Percentiles rank a stretch among this genome's conserved stretches.
These are phyloP conservation scores for Populus hybrid DNA, from an alignment of 441 rosid genomes.

Conservation along the genomic window DNA sequence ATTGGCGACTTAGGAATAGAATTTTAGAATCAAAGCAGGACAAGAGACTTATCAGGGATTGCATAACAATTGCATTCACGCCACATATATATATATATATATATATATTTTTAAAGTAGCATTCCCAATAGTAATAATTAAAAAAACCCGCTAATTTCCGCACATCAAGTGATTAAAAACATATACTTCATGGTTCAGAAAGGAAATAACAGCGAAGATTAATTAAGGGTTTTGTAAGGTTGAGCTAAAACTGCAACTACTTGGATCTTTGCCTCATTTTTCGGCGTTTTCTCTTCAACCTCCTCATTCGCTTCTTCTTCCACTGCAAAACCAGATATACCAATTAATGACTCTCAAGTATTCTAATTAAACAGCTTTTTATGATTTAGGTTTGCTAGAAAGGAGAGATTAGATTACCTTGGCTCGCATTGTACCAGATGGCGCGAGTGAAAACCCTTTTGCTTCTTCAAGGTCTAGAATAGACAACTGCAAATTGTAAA, in stretches of 20 bases:
- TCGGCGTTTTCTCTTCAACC: constrained; percentile 45
- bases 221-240: neutral
- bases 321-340: constrained; percentile 18
- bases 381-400: neutral
- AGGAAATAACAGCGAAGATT: neutral
- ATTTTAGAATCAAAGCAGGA: no score
- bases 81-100: no score
- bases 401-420: neutral
- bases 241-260: constrained; percentile 15
- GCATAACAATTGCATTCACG: no score
- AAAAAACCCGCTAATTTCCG: neutral
- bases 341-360: neutral
- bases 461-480: no score
- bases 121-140: neutral
- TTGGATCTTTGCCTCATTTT: constrained; percentile 47
- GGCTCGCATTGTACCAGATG: neutral
- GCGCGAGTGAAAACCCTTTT: neutral
- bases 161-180: neutral
- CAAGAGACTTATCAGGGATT: no score
- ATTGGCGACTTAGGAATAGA: no score
- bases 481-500: neutral
- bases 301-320: constrained; percentile 53
- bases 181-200: neutral
- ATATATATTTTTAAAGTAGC: no score
- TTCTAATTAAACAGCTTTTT: neutral